Base-by-base conservation (phyloP, 805 yeast genomes). In the Candida awuae region DNA sequence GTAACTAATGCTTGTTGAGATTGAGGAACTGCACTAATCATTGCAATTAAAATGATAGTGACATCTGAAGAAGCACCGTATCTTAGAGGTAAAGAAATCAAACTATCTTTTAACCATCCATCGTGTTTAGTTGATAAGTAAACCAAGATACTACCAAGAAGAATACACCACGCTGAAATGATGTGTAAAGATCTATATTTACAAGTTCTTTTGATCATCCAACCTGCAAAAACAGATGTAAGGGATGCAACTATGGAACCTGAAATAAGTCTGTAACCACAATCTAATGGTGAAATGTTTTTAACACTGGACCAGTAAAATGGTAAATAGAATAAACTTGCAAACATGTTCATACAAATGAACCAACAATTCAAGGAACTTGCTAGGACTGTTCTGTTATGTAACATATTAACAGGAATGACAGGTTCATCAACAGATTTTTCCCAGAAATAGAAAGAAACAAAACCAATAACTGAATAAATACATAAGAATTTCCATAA, bases 1-100 rank as follows among this genome's bases (percentile, higher is more conserved):
- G 96, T 87, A 3, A 90, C 81, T 16, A 86, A 71, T 1, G 96
- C 95, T 58, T 85, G 95, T 52, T 68, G 72, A 37, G 72, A 68
- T 17, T 66, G 58, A 8, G 82, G 78, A 2, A 81, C 92, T 2
- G 92, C 74, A 0, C 92, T 79, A 38, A 85, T 81, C 59, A 85
- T 67, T 0, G 94, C 82, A 26, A 84, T 59, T 34, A 85, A 62
- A 0, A 88, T 77, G 2, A 83, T 74, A 0, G 94, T 84, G 44
- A 84, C 66, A 56, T 77, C 67, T 4, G 74, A 62, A 1, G 94
- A 75, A 48, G 80, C 76, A 0, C 83, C 84, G 27, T 75, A 62
- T 8, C 92, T 86, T 6, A 77, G 73, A 8, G 77, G 60, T 15
- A 74, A 48, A 42, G 76, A 53, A 29, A 73, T 56, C 1, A 67